Conservation (phyloP, 306 rosid genomes). For the Citrullus amarus region DNA sequence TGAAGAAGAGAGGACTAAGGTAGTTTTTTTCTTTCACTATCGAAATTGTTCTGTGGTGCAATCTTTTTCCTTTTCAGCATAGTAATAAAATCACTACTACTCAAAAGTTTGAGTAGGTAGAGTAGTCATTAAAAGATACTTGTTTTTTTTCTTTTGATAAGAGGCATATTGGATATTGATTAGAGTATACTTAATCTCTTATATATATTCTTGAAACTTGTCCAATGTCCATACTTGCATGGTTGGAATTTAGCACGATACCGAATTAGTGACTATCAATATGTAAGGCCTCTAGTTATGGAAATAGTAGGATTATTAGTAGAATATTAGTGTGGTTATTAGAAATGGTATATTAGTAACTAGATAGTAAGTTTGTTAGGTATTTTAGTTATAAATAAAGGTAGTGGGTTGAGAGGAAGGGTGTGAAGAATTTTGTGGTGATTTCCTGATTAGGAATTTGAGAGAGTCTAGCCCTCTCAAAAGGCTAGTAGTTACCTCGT, state of each 20-base stretch:
- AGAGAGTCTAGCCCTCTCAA: no score
- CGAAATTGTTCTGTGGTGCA: neutral
- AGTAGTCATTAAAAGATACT: neutral
- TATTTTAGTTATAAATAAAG: no score
- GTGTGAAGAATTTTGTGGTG: no score
- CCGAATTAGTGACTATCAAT: neutral
- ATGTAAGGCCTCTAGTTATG: no score
- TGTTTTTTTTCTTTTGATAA: neutral
- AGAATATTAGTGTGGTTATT: no score
- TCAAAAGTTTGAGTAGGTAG: neutral
- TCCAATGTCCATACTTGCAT: neutral
- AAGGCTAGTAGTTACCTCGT: no score
- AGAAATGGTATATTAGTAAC: no score
- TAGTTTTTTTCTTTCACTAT: neutral
- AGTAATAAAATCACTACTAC: neutral
- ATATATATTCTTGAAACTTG: neutral
- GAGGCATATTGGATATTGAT: neutral
- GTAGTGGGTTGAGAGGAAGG: no score
- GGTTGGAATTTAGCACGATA: neutral
- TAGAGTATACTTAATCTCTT: neutral
- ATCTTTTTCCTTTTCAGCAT: neutral
- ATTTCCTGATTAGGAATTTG: no score
- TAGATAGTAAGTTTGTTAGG: no score
- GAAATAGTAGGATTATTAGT: no score
- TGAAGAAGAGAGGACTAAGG: slow-evolving; percentile 49